A percentile compares a stretch with the other conserved stretches of the same genome.
These are phyloP conservation scores for Ceratobasidium sp. DNA, from an alignment of 1,284 basidiomycete genomes.

Conservation along the genomic window DNA sequence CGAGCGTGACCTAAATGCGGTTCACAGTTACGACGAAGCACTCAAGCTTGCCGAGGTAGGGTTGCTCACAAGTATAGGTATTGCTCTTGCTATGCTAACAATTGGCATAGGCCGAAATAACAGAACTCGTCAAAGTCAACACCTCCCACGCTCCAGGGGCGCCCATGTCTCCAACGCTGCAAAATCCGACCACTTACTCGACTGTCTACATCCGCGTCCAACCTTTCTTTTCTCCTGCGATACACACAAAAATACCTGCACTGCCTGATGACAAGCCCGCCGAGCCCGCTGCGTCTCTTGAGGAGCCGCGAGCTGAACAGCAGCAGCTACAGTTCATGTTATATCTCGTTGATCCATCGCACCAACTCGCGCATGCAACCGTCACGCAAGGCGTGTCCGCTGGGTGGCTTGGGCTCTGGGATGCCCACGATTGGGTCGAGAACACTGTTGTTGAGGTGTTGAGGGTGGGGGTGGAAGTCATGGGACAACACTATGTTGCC, in stretches of 20 bases:
- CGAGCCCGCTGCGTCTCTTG: conserved; percentile 49
- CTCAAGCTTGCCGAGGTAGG: conserved; percentile 81
- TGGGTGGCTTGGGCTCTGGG: conserved; percentile 87
- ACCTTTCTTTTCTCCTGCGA: conserved; percentile 73
- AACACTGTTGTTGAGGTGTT: conserved; percentile 88
- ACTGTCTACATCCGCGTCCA: conserved; percentile 95
- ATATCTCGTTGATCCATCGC: conserved; percentile 82
- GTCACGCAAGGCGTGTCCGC: conserved; percentile 83
- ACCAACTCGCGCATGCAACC: conserved; percentile 79
- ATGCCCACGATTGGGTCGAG: conserved; percentile 94
- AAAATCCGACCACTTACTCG: conserved; percentile 86
- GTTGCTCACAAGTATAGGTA: conserved; percentile 3
- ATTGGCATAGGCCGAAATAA: conserved; percentile 73
- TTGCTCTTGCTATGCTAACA: conserved; percentile 19
- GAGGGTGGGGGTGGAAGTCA: conserved; percentile 80
- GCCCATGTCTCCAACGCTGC: conserved; percentile 57
- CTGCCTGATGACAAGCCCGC: conserved; percentile 59
- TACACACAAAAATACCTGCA: conserved; percentile 14
- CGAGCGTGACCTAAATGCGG: conserved; percentile 77
- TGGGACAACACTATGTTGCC: conserved; percentile 89
- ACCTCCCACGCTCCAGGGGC: conserved; percentile 54
- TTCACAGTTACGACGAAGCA: conserved; percentile 85
- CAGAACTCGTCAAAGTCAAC: conserved; percentile 76
- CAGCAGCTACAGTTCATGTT: conserved; percentile 85
- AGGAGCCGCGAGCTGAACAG: conserved; percentile 51